phyloP scores from a whole-genome alignment of 208 protist species.

The Porcisia deanei region DNA sequence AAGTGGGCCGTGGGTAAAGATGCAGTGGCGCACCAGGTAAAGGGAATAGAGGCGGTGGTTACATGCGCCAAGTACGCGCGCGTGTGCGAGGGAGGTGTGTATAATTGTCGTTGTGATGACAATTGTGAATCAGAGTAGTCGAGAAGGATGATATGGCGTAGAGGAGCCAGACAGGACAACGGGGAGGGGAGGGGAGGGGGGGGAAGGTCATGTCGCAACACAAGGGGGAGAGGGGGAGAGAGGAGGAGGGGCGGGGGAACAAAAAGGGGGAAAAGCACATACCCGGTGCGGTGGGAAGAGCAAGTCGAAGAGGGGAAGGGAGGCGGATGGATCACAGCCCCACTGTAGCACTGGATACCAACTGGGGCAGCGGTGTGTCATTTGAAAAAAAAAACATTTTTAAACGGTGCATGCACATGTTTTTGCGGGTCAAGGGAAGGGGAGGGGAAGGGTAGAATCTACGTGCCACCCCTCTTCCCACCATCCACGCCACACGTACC shows the following conservation, averaged over 20 bases:
- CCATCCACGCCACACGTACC: not conserved
- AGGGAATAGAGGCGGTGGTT: not conserved
- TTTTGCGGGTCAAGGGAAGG: not conserved
- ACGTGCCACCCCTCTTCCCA: not conserved
- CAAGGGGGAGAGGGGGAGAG: not conserved
- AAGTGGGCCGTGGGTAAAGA: not conserved
- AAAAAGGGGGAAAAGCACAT: not conserved
- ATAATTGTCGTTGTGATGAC: not conserved
- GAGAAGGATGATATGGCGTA: not conserved
- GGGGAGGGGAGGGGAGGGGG: not conserved
- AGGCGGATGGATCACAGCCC: constrained; percentile 5
- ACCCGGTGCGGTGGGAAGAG: not conserved
- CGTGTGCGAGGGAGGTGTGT: not conserved
- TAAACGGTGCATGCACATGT: not conserved
- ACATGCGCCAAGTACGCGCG: not conserved
- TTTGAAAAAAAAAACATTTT: not conserved
- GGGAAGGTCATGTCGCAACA: not conserved
- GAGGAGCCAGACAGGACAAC: not conserved
- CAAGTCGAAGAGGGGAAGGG: constrained; percentile 2
- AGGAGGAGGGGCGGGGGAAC: not conserved
- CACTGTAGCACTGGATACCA: not conserved
- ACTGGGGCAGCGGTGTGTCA: not conserved
- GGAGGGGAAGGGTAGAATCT: not conserved
- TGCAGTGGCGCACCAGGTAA: not conserved
- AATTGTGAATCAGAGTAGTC: not conserved